These are phyloP conservation scores for Thalassiosira mediterranea DNA, from an alignment of 352 stramenopile genomes.

Conservation along the genomic window DNA sequence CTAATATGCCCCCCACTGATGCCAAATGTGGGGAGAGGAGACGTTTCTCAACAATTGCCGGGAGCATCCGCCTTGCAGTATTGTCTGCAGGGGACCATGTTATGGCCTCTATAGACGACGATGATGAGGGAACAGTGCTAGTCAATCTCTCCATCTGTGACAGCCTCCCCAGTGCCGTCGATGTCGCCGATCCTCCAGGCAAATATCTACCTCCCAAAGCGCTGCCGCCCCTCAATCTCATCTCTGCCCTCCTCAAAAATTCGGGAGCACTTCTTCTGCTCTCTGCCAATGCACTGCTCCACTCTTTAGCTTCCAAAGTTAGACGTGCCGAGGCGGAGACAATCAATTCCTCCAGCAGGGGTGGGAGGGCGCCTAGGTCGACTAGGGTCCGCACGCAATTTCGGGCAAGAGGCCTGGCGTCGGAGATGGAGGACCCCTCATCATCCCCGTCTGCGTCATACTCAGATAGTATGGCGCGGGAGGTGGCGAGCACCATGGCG, in stretches of 20 bases:
- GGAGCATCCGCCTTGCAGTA: slow-evolving; percentile 36
- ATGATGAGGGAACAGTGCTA: slow-evolving; percentile 1
- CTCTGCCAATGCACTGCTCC: slow-evolving; percentile 23
- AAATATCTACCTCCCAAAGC: slow-evolving; percentile 41
- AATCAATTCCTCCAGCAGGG: slow-evolving; percentile 45
- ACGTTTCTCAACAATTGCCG: slow-evolving; percentile 66
- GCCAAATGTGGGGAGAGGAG: slow-evolving; percentile 58
- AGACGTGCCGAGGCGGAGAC: slow-evolving; percentile 28
- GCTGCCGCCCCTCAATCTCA: slow-evolving; percentile 27
- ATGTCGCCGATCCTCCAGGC: slow-evolving; percentile 8
- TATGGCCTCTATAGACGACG: slow-evolving; percentile 7
- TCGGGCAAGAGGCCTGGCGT: slow-evolving; percentile 30
- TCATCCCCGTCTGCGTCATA: slow-evolving; percentile 17
- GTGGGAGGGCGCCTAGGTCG: slow-evolving; percentile 34
- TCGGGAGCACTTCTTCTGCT: slow-evolving; percentile 22
- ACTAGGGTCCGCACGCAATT: slow-evolving; percentile 45
- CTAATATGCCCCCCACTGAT: slow-evolving; percentile 48
- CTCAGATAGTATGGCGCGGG: slow-evolving; percentile 39
- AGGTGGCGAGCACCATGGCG: slow-evolving; percentile 31
- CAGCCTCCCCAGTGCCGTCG: slow-evolving; percentile 32
- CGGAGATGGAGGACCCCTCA: not conserved
- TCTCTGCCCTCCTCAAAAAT: slow-evolving; percentile 43
- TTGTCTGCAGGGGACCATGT: slow-evolving; percentile 26
- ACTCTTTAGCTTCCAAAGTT: slow-evolving; percentile 20
- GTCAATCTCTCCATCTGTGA: slow-evolving; percentile 14